phyloP scores from a whole-genome alignment of 106 monocot species.

The Dactylorhiza incarnata region DNA sequence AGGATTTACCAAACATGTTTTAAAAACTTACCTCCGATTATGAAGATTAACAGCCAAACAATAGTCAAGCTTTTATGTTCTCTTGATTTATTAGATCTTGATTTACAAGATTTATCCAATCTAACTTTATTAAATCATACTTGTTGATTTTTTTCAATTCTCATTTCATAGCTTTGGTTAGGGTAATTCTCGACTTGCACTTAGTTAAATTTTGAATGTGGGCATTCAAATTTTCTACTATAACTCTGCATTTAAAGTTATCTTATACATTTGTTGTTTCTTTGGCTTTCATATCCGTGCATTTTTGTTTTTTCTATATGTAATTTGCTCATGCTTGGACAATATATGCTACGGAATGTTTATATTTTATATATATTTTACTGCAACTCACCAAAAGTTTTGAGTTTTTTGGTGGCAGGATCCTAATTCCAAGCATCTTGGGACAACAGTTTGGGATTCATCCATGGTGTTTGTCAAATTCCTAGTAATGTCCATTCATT shows the following conservation, averaged over 20 bases:
- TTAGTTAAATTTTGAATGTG: background rate
- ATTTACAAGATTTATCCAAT: no score
- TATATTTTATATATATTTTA: background rate
- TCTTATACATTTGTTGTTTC: background rate
- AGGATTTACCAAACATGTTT: no score
- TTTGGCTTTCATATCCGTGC: background rate
- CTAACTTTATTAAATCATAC: no score
- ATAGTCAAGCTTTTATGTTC: no score
- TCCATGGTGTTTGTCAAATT: conserved; percentile 93
- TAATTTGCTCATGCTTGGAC: background rate
- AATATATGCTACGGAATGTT: background rate
- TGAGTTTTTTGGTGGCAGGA: conserved; percentile 33
- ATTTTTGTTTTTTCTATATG: background rate
- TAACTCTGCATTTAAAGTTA: background rate
- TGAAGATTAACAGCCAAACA: no score
- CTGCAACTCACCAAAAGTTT: background rate
- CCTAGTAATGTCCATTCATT: conserved; percentile 45
- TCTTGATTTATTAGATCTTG: no score
- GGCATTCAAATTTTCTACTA: background rate
- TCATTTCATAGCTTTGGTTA: background rate
- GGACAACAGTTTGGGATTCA: conserved; percentile 99
- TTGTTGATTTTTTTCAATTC: background rate
- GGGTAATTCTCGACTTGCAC: background rate
- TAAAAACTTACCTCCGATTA: no score
- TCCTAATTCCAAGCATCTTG: conserved; percentile 97